Base-by-base conservation (phyloP, 2,329 filamentous ascomycete genomes). In the Gremmenia infestans region DNA sequence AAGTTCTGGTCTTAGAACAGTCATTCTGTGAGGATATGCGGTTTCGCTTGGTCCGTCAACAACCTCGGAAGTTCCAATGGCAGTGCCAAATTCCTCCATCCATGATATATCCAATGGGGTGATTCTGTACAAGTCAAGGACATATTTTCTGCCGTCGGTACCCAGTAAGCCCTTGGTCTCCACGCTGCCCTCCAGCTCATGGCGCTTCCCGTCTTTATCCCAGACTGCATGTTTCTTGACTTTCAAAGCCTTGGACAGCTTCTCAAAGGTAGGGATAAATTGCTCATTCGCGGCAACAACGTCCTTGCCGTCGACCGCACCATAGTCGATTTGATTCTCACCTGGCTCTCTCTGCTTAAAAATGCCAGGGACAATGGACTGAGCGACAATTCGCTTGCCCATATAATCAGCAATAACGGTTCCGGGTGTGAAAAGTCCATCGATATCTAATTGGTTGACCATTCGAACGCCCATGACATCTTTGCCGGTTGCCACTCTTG, bases 291-390 rank as follows among this genome's bases (percentile, higher is more conserved):
- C 88, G 0, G 94, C 92, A 51, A 99, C 90, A 25, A 96, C 83
- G 63, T 99, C 94, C 74, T 96, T 96, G 63, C 95, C 94, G 71
- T 99, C 94, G 35, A 97, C 94, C 63, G 93, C 94, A 70, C 94
- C 94, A 69, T 99, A 99, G 72, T 99, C 94, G 65, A 99, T 97
- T 73, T 97, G 94, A 74, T 96, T 94, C 81, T 99, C 94, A 52
- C 92, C 94, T 32, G 92, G 91, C 68, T 97, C 94, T 37, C 93
- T 86, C 76, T 97, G 94, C 78, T 97, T 97, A 81, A 99, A 99
- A 68, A 99, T 99, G 57, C 94, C 95, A 5, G 94, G 94, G 17
- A 99, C 94, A 62, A 99, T 97, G 68, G 92, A 97, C 76, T 99
- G 94, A 37, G 91, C 94, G 52, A 99, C 94, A 65, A 99, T 88